These are phyloP conservation scores for Moringa oleifera DNA, from an alignment of 345 rosid genomes.

Conservation along the genomic window DNA sequence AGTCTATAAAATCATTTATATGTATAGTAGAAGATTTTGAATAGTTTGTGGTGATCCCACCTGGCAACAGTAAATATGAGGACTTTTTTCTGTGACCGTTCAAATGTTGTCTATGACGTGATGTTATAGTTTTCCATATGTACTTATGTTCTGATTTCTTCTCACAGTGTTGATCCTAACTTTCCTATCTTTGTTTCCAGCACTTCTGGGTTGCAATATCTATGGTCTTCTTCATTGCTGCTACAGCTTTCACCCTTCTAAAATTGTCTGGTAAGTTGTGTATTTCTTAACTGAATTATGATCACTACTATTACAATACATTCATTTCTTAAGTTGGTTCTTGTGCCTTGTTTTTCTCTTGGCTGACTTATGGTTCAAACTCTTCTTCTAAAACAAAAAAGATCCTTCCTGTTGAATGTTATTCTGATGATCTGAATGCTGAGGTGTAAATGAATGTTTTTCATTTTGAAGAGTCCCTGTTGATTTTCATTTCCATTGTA, in stretches of 20 bases:
- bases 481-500: neutral
- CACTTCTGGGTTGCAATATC: constrained; percentile 95
- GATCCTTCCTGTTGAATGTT: too few species aligned
- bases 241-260: constrained; percentile 78
- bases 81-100: neutral
- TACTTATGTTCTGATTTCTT: neutral
- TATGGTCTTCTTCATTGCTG: constrained; percentile 89
- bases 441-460: neutral
- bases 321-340: neutral
- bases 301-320: neutral
- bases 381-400: too few species aligned
- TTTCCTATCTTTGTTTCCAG: constrained; percentile 39
- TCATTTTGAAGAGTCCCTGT: too few species aligned
- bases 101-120: neutral
- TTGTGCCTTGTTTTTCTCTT: neutral
- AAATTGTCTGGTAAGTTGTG: constrained; percentile 72
- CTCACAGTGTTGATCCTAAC: constrained; percentile 17
- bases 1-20: too few species aligned
- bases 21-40: too few species aligned
- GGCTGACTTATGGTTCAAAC: neutral
- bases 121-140: neutral
- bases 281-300: neutral
- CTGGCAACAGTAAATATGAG: neutral
- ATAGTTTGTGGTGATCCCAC: neutral
- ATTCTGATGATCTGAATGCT: neutral